phyloP scores from a whole-genome alignment of 2,329 filamentous ascomycete genomes.

The Xylariaceae sp. region DNA sequence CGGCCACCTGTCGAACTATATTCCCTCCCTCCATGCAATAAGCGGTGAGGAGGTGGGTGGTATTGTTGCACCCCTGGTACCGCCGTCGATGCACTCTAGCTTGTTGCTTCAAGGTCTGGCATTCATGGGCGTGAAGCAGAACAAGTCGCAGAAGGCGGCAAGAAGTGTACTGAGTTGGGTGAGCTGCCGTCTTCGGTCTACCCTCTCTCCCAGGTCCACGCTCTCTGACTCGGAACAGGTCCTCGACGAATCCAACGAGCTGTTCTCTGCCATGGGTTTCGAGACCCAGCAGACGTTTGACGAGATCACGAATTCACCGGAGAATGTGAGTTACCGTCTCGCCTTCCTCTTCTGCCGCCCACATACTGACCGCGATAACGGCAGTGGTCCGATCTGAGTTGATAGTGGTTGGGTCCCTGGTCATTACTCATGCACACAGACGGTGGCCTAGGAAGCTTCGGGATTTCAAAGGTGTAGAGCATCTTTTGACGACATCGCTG shows the following conservation, averaged over 20 bases:
- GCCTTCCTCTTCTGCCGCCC: background rate
- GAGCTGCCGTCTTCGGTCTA: conserved; percentile 28
- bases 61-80: conserved; percentile 73
- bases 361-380: conserved; percentile 9
- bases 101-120: conserved; percentile 70
- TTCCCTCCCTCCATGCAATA: conserved; percentile 58
- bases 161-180: conserved; percentile 76
- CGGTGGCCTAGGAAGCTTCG: no score
- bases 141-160: conserved; percentile 68
- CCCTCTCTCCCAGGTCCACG: conserved; percentile 1
- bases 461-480: no score
- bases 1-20: conserved; percentile 59
- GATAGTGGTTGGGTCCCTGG: conserved; percentile 1
- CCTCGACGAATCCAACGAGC: conserved; percentile 23
- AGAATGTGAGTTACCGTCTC: conserved; percentile 20
- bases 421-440: no score
- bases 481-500: no score
- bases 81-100: conserved; percentile 58
- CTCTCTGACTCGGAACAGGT: conserved; percentile 23
- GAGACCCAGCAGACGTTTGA: conserved; percentile 26
- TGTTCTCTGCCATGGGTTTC: conserved; percentile 25
- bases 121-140: conserved; percentile 72
- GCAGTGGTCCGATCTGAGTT: conserved; percentile 21
- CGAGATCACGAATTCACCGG: conserved; percentile 26
- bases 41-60: conserved; percentile 57